These are phyloP conservation scores for Fusarium metavorans DNA, from an alignment of 2,329 filamentous ascomycete genomes.

Conservation along the genomic window DNA sequence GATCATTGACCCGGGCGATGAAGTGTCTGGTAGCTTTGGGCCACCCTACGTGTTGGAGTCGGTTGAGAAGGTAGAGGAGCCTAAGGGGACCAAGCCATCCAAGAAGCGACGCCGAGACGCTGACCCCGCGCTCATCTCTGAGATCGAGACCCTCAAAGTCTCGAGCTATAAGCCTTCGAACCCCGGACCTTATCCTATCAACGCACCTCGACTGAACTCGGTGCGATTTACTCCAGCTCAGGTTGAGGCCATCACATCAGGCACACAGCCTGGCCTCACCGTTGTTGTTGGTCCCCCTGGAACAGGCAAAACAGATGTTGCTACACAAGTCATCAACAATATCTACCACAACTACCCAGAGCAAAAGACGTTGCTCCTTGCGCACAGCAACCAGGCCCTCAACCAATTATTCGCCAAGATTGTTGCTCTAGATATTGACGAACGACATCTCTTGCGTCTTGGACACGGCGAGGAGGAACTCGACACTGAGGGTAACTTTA, in stretches of 20 bases:
- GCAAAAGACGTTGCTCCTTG: constrained; percentile 91
- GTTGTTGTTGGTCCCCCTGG: constrained; percentile 95
- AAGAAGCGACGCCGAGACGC: constrained; percentile 90
- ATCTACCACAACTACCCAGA: constrained; percentile 98
- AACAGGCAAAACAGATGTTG: constrained; percentile 99
- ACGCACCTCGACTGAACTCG: constrained; percentile 83
- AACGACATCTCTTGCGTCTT: constrained; percentile 89
- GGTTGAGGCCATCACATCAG: constrained; percentile 91
- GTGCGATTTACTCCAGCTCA: constrained; percentile 93
- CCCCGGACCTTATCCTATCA: constrained; percentile 88
- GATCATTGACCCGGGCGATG: constrained; percentile 82
- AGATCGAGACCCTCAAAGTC: constrained; percentile 79
- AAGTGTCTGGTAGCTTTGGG: constrained; percentile 78
- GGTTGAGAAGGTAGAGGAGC: constrained; percentile 64
- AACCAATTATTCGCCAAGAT: constrained; percentile 99
- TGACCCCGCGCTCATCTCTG: constrained; percentile 72
- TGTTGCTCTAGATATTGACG: constrained; percentile 93
- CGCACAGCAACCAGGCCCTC: constrained; percentile 96
- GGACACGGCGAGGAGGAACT: constrained; percentile 97
- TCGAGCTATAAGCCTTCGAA: constrained; percentile 92
- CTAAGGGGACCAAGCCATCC: constrained; percentile 68
- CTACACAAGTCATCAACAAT: constrained; percentile 98
- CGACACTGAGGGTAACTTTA: constrained; percentile 86
- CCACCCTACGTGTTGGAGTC: constrained; percentile 90
- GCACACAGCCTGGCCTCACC: constrained; percentile 92